phyloP scores from a whole-genome alignment of 2,329 filamentous ascomycete genomes.

The Uncinocarpus reesii region DNA sequence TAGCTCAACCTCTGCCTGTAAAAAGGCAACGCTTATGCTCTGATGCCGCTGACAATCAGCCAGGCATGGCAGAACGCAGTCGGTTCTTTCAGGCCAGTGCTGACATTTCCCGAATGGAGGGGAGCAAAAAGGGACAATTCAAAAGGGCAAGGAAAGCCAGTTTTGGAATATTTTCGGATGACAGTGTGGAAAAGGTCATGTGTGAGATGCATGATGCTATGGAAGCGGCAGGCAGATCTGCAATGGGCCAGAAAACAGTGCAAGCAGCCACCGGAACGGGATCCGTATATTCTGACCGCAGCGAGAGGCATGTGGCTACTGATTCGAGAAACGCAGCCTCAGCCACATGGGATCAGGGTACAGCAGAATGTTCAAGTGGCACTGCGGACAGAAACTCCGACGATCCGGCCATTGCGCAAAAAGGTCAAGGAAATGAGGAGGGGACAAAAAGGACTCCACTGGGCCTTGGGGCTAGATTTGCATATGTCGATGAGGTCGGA shows the following conservation, averaged over 20 bases:
- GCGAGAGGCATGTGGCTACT: too few species aligned
- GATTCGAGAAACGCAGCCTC: too few species aligned
- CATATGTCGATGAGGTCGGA: not conserved
- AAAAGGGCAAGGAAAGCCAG: slow-evolving; percentile 37
- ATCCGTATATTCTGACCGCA: not conserved
- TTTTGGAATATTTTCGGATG: slow-evolving; percentile 45
- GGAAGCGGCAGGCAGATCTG: not conserved
- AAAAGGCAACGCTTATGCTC: slow-evolving; percentile 46
- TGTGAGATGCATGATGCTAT: slow-evolving; percentile 34
- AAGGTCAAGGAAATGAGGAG: not conserved
- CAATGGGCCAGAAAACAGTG: not conserved
- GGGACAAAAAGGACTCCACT: not conserved
- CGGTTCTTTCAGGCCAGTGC: slow-evolving; percentile 41
- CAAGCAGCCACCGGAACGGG: not conserved
- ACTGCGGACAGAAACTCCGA: too few species aligned
- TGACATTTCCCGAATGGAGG: slow-evolving; percentile 18
- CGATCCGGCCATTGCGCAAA: not conserved
- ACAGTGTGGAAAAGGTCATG: slow-evolving; percentile 43
- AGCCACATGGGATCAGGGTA: too few species aligned
- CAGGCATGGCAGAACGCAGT: slow-evolving; percentile 32
- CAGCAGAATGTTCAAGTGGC: too few species aligned
- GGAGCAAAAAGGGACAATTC: slow-evolving; percentile 22
- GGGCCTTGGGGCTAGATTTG: not conserved
- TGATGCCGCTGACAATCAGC: slow-evolving; percentile 31
- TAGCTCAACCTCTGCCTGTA: slow-evolving; percentile 37